These are phyloP conservation scores for Taphrina sp. DNA, from an alignment of 1,139 yeast genomes.

Conservation along the genomic window DNA sequence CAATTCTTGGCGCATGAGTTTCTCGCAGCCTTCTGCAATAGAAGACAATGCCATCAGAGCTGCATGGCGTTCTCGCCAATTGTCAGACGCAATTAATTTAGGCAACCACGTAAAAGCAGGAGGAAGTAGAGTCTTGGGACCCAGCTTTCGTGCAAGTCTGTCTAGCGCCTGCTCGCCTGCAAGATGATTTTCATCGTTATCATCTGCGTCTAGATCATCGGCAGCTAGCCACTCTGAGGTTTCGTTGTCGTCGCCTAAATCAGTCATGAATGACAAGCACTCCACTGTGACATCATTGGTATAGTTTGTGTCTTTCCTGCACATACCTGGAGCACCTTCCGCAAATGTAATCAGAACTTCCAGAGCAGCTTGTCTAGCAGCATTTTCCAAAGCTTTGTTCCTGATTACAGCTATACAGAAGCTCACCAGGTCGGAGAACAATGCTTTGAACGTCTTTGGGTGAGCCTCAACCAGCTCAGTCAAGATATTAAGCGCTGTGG, in stretches of 20 bases:
- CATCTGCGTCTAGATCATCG: conserved; percentile 71
- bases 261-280: conserved; percentile 84
- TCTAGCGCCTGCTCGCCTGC: conserved; percentile 94
- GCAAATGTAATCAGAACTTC: conserved; percentile 87
- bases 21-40: conserved; percentile 97
- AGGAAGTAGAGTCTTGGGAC: conserved; percentile 78
- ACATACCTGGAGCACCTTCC: conserved; percentile 93
- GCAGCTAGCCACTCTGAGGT: conserved; percentile 71
- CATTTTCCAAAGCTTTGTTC: conserved; percentile 72
- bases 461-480: conserved; percentile 90
- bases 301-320: conserved; percentile 73
- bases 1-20: conserved; percentile 77
- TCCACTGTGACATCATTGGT: conserved; percentile 69
- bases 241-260: conserved; percentile 80
- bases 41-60: conserved; percentile 95
- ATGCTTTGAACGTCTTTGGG: conserved; percentile 87
- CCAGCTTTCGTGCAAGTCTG: conserved; percentile 77
- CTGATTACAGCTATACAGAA: conserved; percentile 80
- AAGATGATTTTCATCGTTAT: conserved; percentile 69
- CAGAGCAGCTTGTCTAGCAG: conserved; percentile 78
- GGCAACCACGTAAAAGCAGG: conserved; percentile 87
- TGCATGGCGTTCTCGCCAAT: conserved; percentile 96
- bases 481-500: conserved; percentile 81
- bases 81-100: conserved; percentile 66
- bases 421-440: conserved; percentile 81